Conservation (phyloP, 139 green algal genomes). For the Ettlia oleoabundans region DNA sequence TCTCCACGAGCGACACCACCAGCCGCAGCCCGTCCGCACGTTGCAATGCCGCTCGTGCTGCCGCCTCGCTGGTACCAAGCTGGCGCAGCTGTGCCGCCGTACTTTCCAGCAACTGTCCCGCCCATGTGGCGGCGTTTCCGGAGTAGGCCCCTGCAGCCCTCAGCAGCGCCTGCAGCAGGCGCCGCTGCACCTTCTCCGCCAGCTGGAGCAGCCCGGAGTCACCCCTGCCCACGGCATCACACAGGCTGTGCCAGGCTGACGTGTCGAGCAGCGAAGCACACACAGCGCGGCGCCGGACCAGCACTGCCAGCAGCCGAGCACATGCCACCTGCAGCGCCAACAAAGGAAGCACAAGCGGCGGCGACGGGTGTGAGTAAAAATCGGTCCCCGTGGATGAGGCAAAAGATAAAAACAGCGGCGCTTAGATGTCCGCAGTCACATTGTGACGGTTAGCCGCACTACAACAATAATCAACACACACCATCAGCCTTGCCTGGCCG, state of each 20-base stretch:
- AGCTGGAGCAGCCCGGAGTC: constrained; percentile 27
- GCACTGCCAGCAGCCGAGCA: constrained; percentile 58
- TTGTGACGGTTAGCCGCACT: no score
- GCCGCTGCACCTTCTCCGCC: constrained; percentile 24
- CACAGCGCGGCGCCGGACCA: constrained; percentile 56
- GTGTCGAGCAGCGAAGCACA: constrained; percentile 50
- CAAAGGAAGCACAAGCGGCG: no score
- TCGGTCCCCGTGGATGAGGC: no score
- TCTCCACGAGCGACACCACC: constrained; percentile 67
- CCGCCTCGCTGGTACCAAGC: constrained; percentile 18
- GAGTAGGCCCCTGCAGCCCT: constrained; percentile 11
- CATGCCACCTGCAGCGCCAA: no score
- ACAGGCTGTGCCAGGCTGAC: constrained; percentile 63
- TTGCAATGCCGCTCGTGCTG: constrained; percentile 28
- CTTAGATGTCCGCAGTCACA: no score
- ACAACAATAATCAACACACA: no score
- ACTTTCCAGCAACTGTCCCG: constrained; percentile 17
- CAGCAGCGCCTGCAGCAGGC: constrained; percentile 40
- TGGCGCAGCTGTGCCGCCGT: constrained; percentile 23
- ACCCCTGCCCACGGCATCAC: constrained; percentile 41
- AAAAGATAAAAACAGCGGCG: no score
- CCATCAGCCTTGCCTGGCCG: no score
- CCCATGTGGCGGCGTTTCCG: constrained; percentile 12
- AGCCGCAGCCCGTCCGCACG: constrained; percentile 47
- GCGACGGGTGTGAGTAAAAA: no score